Conservation (phyloP, 2,329 filamentous ascomycete genomes). For the Aspergillus brunneoviolaceus region DNA sequence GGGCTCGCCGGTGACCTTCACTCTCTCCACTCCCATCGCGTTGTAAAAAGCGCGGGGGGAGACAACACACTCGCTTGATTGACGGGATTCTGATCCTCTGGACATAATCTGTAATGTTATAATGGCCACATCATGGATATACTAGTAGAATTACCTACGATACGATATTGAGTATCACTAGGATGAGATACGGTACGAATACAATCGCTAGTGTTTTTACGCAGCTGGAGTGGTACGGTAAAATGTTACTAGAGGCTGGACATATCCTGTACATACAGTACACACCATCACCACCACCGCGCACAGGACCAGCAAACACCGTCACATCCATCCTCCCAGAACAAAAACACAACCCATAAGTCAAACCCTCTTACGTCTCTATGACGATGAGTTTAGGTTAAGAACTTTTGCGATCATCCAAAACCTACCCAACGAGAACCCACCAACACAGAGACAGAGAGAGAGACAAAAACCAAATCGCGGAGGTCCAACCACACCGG, state of each 20-base stretch:
- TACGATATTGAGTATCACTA: background rate
- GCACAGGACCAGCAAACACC: too few relatives aligned
- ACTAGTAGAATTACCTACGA: background rate
- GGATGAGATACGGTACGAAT: background rate
- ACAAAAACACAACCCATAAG: background rate
- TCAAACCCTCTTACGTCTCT: background rate
- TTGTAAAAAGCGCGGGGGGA: constrained; percentile 21
- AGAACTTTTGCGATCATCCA: background rate
- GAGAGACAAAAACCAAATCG: too few relatives aligned
- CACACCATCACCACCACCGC: background rate
- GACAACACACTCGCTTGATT: background rate
- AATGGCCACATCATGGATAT: constrained; percentile 1
- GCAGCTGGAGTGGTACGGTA: too few relatives aligned
- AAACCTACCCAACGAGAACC: background rate
- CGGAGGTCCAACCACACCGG: too few relatives aligned
- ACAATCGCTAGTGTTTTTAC: background rate
- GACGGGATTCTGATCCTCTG: background rate
- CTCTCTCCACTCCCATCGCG: constrained; percentile 39
- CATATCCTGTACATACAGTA: background rate
- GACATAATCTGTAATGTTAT: constrained; percentile 6
- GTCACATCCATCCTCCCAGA: too few relatives aligned
- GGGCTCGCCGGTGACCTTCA: constrained; percentile 48
- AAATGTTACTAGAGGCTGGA: background rate
- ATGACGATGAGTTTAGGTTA: background rate
- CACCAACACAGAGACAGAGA: background rate